Conservation (phyloP, 2,329 filamentous ascomycete species). For the Aspergillus sp. region DNA sequence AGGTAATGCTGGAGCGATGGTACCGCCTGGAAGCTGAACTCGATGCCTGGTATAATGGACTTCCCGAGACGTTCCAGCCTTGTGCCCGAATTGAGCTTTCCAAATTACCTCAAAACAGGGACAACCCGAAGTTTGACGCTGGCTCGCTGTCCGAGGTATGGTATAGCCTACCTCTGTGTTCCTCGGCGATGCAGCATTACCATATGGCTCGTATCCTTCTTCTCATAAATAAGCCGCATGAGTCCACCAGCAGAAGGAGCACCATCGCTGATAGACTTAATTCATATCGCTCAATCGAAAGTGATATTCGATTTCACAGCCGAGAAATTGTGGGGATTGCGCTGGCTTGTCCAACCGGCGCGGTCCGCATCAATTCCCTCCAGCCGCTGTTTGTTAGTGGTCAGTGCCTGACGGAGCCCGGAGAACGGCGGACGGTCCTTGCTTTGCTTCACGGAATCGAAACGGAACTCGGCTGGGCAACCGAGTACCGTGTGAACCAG, state of each 20-base stretch:
- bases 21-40: slow-evolving; percentile 58
- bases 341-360: slow-evolving; percentile 58
- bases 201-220: slow-evolving; percentile 48
- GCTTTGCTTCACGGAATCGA: slow-evolving; percentile 61
- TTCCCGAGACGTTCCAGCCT: slow-evolving; percentile 62
- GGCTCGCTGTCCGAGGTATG: slow-evolving; percentile 59
- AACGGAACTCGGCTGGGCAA: slow-evolving; percentile 65
- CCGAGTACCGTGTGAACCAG: slow-evolving; percentile 61
- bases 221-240: slow-evolving; percentile 46
- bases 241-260: slow-evolving; percentile 50
- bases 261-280: slow-evolving; percentile 58
- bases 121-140: slow-evolving; percentile 35
- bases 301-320: slow-evolving; percentile 59
- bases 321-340: slow-evolving; percentile 65
- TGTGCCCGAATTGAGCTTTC: slow-evolving; percentile 53
- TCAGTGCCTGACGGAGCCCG: slow-evolving; percentile 58
- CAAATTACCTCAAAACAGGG: slow-evolving; percentile 22
- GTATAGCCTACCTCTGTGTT: slow-evolving; percentile 67
- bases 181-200: slow-evolving; percentile 58
- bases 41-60: slow-evolving; percentile 59
- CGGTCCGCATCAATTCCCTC: slow-evolving; percentile 61
- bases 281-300: slow-evolving; percentile 60
- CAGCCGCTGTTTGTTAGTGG: slow-evolving; percentile 66
- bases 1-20: slow-evolving; percentile 52
- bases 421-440: slow-evolving; percentile 58